These are phyloP conservation scores for Leptographium galeiforme DNA, from an alignment of 2,329 filamentous ascomycete genomes.

Conservation along the genomic window DNA sequence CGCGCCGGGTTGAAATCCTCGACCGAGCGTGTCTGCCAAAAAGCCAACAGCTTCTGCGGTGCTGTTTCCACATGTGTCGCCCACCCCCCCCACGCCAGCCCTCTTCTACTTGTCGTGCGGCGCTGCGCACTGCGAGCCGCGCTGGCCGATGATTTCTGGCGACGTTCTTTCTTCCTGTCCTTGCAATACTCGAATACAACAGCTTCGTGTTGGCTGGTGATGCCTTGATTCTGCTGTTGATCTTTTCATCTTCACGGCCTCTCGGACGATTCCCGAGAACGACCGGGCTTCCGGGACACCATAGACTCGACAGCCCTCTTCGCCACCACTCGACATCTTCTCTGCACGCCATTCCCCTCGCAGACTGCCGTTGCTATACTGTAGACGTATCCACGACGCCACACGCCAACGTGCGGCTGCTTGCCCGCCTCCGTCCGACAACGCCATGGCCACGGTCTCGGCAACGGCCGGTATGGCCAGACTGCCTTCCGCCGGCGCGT, in stretches of 20 bases:
- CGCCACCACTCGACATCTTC: background rate
- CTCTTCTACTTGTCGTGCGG: background rate
- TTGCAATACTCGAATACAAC: background rate
- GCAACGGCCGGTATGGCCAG: background rate
- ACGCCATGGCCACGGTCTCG: constrained; percentile 1
- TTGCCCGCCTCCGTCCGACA: background rate
- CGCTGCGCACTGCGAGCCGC: background rate
- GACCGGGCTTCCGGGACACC: too few species aligned
- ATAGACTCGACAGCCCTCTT: background rate
- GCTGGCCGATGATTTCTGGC: background rate
- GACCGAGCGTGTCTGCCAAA: background rate
- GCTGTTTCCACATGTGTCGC: background rate
- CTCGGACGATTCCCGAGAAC: too few species aligned
- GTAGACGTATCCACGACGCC: background rate
- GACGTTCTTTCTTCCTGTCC: background rate
- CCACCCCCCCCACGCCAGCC: background rate
- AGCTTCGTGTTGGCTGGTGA: background rate
- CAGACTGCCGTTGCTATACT: background rate
- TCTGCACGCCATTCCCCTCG: background rate
- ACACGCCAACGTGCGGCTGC: background rate
- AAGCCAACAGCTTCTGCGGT: too few species aligned
- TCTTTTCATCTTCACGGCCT: background rate
- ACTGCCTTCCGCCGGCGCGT: background rate
- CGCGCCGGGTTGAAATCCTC: background rate
- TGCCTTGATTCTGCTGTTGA: background rate